phyloP scores from a whole-genome alignment of 2,329 filamentous ascomycete species.

The Rhynchosporium secalis region DNA sequence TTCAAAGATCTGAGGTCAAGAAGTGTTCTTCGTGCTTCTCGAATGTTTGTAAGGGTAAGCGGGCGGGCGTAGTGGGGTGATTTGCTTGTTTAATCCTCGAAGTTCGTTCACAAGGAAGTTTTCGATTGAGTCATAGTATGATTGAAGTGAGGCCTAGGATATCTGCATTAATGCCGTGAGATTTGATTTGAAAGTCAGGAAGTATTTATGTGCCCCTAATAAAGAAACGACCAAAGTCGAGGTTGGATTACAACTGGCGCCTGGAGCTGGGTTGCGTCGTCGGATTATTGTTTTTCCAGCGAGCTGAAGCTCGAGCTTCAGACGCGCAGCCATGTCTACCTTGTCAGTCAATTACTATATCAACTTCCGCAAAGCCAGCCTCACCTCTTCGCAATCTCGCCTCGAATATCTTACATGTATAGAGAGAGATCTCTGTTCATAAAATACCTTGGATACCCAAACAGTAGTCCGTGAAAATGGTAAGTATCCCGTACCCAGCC shows the following conservation, averaged over 20 bases:
- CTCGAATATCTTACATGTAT: conserved; percentile 23
- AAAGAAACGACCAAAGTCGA: neutral
- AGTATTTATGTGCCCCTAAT: neutral
- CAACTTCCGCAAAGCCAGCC: conserved; percentile 20
- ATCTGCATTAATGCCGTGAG: too few species aligned
- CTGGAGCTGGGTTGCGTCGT: conserved; percentile 25
- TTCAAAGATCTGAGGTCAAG: neutral
- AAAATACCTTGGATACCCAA: conserved; percentile 11
- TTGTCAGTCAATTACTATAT: neutral
- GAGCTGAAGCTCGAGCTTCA: conserved; percentile 23
- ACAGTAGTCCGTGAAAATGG: conserved; percentile 33
- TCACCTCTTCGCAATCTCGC: conserved; percentile 23
- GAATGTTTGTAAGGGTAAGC: conserved; percentile 31
- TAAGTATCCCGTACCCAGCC: conserved; percentile 23
- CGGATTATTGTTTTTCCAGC: conserved; percentile 8
- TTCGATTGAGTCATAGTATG: neutral
- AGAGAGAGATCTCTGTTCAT: conserved; percentile 15
- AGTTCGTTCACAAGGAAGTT: neutral
- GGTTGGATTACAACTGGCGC: conserved; percentile 27
- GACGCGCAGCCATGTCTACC: conserved; percentile 40
- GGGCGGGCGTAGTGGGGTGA: conserved; percentile 34
- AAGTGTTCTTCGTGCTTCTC: conserved; percentile 33
- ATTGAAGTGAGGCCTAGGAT: too few species aligned
- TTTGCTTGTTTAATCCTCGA: conserved; percentile 20
- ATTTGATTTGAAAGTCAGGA: neutral